phyloP scores from a whole-genome alignment of 2,329 filamentous ascomycete genomes.

The Tolypocladium inflatum region DNA sequence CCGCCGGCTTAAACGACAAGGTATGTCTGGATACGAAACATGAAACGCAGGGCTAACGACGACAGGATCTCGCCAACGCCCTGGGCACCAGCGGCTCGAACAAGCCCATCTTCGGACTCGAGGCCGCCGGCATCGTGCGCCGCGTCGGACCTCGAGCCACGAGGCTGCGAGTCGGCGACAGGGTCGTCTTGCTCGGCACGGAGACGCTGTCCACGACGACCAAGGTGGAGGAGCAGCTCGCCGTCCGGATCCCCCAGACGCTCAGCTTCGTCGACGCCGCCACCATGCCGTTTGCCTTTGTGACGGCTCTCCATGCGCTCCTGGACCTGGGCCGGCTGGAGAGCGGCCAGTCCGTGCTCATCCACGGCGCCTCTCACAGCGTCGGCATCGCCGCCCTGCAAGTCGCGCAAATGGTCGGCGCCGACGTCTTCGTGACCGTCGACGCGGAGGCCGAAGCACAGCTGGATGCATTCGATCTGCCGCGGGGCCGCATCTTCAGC shows the following conservation, averaged over 20 bases:
- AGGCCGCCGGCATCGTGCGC: background rate
- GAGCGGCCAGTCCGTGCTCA: too few species aligned
- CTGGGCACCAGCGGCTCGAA: background rate
- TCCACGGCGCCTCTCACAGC: too few species aligned
- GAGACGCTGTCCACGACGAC: background rate
- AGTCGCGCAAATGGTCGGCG: too few species aligned
- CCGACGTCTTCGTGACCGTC: too few species aligned
- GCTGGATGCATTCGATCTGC: too few species aligned
- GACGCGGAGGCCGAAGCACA: too few species aligned
- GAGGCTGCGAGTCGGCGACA: background rate
- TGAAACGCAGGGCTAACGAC: background rate
- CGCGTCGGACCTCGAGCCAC: background rate
- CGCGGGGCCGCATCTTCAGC: too few species aligned
- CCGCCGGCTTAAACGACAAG: slow-evolving; percentile 23
- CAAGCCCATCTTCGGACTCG: background rate
- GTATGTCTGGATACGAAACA: background rate
- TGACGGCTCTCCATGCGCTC: background rate
- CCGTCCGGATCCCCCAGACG: background rate
- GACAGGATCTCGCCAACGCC: background rate
- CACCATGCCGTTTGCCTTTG: background rate
- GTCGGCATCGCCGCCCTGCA: too few species aligned
- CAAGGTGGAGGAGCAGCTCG: background rate
- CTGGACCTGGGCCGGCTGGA: too few species aligned
- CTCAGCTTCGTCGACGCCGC: background rate
- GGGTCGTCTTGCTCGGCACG: background rate